Evolutionary conservation across 2,329 filamentous ascomycete species (phyloP).

Genomic region (Paecilomyces formosus): DNA sequence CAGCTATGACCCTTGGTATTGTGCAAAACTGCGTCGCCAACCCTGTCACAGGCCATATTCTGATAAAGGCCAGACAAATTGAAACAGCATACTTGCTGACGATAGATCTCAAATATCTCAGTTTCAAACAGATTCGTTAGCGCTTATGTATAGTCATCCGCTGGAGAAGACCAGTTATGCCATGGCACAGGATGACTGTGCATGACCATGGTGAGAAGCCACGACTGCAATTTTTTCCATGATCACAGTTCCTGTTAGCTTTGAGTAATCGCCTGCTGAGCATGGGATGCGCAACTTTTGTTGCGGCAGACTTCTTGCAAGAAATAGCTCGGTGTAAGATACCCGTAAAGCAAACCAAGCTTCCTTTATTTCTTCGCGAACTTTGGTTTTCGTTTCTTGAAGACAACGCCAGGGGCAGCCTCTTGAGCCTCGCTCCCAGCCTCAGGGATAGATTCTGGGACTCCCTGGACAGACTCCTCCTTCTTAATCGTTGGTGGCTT

Average conservation of each 20-base stretch:
- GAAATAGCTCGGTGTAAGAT: neutral
- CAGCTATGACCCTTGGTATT: neutral
- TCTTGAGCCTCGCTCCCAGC: slow-evolving; percentile 15
- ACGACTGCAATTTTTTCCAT: neutral
- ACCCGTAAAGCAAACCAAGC: neutral
- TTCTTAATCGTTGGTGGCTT: slow-evolving; percentile 14
- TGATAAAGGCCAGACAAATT: too few species aligned
- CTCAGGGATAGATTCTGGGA: slow-evolving; percentile 1
- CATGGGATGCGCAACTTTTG: neutral
- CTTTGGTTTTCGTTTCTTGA: slow-evolving; percentile 45
- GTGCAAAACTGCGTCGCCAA: neutral
- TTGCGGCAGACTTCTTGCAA: neutral
- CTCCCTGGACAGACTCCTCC: slow-evolving; percentile 15
- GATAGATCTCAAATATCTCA: neutral
- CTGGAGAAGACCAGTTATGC: neutral
- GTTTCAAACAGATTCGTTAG: neutral
- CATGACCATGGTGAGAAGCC: neutral
- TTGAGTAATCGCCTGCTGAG: neutral
- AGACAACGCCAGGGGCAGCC: slow-evolving; percentile 28
- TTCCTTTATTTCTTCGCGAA: slow-evolving; percentile 30
- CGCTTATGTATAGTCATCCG: neutral
- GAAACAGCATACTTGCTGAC: neutral
- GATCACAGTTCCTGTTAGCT: neutral
- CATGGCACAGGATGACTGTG: neutral
- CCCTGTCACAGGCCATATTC: neutral